A percentile compares a stretch with the other conserved stretches of the same genome.
These are phyloP conservation scores for Fusarium nisikadoi DNA, from an alignment of 2,329 filamentous ascomycete species.

Conservation along the genomic window DNA sequence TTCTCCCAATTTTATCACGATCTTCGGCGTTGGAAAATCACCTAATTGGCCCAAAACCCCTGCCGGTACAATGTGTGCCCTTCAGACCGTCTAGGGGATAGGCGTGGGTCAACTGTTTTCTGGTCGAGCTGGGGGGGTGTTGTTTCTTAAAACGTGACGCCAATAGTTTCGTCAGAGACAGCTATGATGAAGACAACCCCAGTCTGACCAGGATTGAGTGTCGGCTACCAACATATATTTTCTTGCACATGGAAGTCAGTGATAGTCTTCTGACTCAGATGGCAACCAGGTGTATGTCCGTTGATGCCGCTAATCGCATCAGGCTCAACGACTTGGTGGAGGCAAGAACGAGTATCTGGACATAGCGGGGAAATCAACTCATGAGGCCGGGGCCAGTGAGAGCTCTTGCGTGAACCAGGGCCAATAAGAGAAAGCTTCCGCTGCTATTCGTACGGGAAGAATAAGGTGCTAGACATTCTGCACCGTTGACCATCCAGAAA, in stretches of 20 bases:
- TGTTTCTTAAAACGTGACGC: constrained; percentile 18
- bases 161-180: background rate
- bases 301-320: constrained; percentile 23
- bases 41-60: no score
- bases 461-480: constrained; percentile 7
- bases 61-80: no score
- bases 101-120: constrained; percentile 6
- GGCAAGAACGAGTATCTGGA: constrained; percentile 24
- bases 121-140: constrained; percentile 5
- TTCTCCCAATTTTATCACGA: no score
- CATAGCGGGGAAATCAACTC: constrained; percentile 15
- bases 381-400: constrained; percentile 9
- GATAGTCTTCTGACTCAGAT: background rate
- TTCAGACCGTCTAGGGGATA: background rate
- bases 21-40: no score
- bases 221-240: background rate
- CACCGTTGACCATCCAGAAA: background rate
- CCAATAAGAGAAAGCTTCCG: background rate
- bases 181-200: background rate
- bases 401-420: background rate
- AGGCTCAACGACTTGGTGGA: constrained; percentile 16
- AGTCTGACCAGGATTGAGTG: background rate
- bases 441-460: background rate
- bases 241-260: background rate
- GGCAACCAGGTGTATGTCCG: constrained; percentile 2